Base-by-base conservation (phyloP, 2,329 filamentous ascomycete genomes). In the Aspergillus brasiliensis region DNA sequence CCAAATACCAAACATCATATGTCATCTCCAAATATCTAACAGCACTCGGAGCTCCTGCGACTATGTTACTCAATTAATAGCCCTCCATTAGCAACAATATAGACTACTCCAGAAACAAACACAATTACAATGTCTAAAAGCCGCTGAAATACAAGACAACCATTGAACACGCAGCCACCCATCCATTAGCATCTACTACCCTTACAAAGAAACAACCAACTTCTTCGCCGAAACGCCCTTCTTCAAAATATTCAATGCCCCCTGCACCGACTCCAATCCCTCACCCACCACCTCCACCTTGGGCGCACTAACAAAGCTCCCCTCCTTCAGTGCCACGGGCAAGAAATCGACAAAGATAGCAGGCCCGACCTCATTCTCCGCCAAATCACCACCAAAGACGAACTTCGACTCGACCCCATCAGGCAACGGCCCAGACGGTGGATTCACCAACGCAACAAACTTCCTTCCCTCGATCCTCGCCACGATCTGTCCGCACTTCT, bases 321-420 rank as follows among this genome's bases (percentile, higher is more conserved):
- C 73, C 15, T 68, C 60, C 19, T 67, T 72, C 57, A 81, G 57
- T 1, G 78, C 79, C 8, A 62, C 44, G 0, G 72, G 69, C 49
- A 78, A 54, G 57, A 68, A 76, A 3, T 72, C 62, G 7, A 58
- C 63, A 56, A 62, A 77, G 6, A 77, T 61, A 4, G 58, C 64
- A 13, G 66, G 56, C 1, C 70, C 68, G 52, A 74, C 67, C 28
- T 70, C 68, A 54, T 71, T 73, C 2, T 64, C 53, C 28, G 54
- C 64, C 6, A 73, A 34, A 19, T 56, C 58, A 21, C 53, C 42
- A 3, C 53, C 53, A 56, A 72, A 71, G 3, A 75, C 65, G 42
- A 68, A 68, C 38, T 69, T 69, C 1, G 61, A 60, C 7, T 57
- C 25, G 1, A 73, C 65, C 8, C 64, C 63, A 5, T 62, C 56